Evolutionary conservation across 2,329 filamentous ascomycete genomes (phyloP), one percentile per base, ranked within the genome.

Genomic region (Hymenoscyphus infarciens): DNA sequence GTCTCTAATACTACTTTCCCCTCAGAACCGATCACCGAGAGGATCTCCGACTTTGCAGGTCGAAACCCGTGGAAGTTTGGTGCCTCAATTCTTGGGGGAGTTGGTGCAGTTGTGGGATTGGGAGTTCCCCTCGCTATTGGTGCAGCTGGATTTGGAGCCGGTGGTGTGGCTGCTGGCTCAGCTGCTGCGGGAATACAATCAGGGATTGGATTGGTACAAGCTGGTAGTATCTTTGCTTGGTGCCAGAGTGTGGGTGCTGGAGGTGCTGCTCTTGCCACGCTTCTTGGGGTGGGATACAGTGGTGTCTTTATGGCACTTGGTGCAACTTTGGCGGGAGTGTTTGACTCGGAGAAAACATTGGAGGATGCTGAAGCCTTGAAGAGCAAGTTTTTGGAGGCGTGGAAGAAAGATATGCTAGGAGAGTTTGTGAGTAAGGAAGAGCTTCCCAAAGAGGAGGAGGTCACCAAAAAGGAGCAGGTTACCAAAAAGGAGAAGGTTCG

Each of bases 181-280:
- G 38, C 63, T 19, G 70, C 70, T 13, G 71, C 71, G 29, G 67
- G 54, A 31, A 71, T 68, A 68, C 71, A 73, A 61, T 63, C 70
- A 5, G 60, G 65, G 13, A 63, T 72, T 16, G 71, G 71, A 25
- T 11, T 68, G 10, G 66, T 73, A 8, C 59, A 74, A 61, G 71
- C 64, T 11, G 71, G 71, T 0, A 72, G 70, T 53, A 25, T 73
- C 0, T 74, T 72, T 57, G 67, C 72, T 5, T 74, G 69, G 70
- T 73, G 69, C 64, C 70, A 73, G 61, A 73, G 72, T 56, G 68
- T 66, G 22, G 68, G 64, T 2, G 69, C 70, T 66, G 70, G 70
- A 45, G 71, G 70, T 31, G 68, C 67, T 49, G 69, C 71, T 57
- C 33, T 71, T 15, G 60, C 63, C 33, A 67, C 66, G 3, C 66